Percentiles rank a stretch among this genome's conserved stretches.
phyloP scores from a whole-genome alignment of 257 asterid species.

The Marsdenia floribunda region DNA sequence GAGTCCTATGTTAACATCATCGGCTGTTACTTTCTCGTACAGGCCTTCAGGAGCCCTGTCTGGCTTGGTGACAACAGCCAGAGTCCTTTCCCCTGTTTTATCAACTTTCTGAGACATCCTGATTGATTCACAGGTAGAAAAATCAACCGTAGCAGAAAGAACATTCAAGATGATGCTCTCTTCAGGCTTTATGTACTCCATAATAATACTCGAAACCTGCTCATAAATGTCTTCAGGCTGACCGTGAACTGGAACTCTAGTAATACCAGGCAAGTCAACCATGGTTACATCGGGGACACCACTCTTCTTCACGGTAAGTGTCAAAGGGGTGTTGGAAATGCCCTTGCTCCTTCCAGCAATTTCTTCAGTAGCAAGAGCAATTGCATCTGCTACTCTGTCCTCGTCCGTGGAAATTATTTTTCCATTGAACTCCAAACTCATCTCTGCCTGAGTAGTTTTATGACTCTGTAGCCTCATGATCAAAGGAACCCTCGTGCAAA shows the following conservation, averaged over 20 bases:
- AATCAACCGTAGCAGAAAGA: constrained; percentile 14
- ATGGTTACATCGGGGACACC: constrained; percentile 18
- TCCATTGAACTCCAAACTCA: neutral
- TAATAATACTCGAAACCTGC: constrained; percentile 12
- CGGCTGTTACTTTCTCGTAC: constrained; percentile 9
- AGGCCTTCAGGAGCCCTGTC: constrained; percentile 19
- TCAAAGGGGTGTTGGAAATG: constrained; percentile 11
- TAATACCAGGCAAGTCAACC: constrained; percentile 23
- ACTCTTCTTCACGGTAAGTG: constrained; percentile 8
- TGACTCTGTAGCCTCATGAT: constrained; percentile 20
- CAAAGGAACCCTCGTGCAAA: constrained; percentile 18
- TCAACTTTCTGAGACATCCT: constrained; percentile 17
- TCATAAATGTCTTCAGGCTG: constrained; percentile 23
- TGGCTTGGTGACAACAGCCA: constrained; percentile 14
- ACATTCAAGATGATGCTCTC: constrained; percentile 23
- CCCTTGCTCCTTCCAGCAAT: constrained; percentile 17
- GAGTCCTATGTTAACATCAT: constrained; percentile 14
- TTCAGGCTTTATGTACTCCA: constrained; percentile 16
- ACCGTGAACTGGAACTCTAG: constrained; percentile 18
- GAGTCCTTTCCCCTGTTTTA: constrained; percentile 13
- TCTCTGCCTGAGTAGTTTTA: neutral
- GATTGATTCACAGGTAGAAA: constrained; percentile 16
- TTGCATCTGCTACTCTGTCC: neutral
- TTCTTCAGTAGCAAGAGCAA: constrained; percentile 8
- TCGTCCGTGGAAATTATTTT: neutral